Evolutionary conservation across 257 asterid genomes (phyloP), one percentile per base, ranked within the genome.

Genomic region (Handroanthus guayacan): DNA sequence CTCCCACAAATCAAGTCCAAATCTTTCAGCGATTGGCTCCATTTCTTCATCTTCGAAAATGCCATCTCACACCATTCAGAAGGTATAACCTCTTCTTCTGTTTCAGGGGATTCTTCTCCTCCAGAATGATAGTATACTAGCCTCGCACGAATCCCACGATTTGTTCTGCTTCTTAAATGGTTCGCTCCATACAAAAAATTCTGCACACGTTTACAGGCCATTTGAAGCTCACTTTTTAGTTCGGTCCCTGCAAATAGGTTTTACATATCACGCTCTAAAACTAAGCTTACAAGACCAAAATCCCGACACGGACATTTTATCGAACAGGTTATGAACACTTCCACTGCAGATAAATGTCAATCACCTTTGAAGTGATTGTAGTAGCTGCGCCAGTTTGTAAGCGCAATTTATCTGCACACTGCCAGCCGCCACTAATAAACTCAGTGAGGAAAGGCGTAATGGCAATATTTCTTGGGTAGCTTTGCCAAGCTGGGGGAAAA

Each of bases 1-100:
- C 89, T 85, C 71, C 98, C 97, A 78, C 86, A 86, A 78, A 89
- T 57, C 84, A 92, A 81, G 84, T 92, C 97, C 62, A 89, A 56
- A 54, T 84, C 82, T 82, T 88, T 92, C 75, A 92, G 69, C 38
- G 70, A 71, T 45, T 67, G 84, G 80, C 90, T 75, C 86, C 88
- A 87, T 79, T 87, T 90, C 48, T 70, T 76, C 82, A 90, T 87
- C 89, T 81, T 93, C 13, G 14, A 20, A 18, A 82, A 87, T 57
- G 93, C 86, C 51, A 72, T 80, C 16, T 84, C 96, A 38, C 81
- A 87, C 98, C 98, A 95, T 76, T 91, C 97, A 4, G 84, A 71
- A 69, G 94, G 79, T 3, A 81, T 79, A 75, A 61, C 20, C 37
- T 79, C 85, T 34, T 71, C 81, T 55, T 70, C 85, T 52, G 20